Base-by-base conservation (phyloP, 1,139 yeast genomes). In the Yamadazyma friedrichii region DNA sequence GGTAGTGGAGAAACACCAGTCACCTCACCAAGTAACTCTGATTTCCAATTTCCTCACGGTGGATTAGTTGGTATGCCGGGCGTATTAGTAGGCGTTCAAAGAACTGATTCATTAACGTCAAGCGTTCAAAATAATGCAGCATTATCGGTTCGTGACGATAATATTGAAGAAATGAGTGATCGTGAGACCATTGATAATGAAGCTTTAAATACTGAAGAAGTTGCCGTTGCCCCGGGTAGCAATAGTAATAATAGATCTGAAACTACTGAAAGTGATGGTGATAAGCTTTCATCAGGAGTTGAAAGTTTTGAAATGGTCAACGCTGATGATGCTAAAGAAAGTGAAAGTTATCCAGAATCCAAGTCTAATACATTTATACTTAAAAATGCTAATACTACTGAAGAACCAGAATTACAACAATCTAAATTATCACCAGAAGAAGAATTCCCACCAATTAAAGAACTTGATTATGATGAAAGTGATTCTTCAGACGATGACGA, bases 41-140 rank as follows among this genome's bases (percentile, higher is more conserved):
- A 79, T 16, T 72, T 65, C 57, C 78, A 67, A 46, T 74, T 71
- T 72, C 66, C 82, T 58, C 64, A 79, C 82, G 75, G 75, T 16
- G 71, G 75, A 10, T 54, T 71, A 63, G 71, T 66, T 4, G 76
- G 75, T 1, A 67, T 72, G 71, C 77, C 78, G 2, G 75, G 76
- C 8, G 76, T 65, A 3, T 59, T 70, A 39, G 70, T 67, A 17
- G 76, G 76, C 2, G 74, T 72, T 6, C 76, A 69, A 52, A 61
- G 78, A 49, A 86, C 95, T 2, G 89, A 84, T 47, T 87, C 96
- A 0, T 78, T 86, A 39, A 85, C 96, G 0, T 88, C 96, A 0
- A 87, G 96, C 42, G 95, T 89, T 15, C 94, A 87, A 54, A 89
- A 89, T 62, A 89, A 91, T 58, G 89, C 97, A 2, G 91, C 97